A percentile compares a stretch with the other conserved stretches of the same genome.
These are phyloP conservation scores for Komagataella populi DNA, from an alignment of 805 yeast genomes.

Conservation along the genomic window DNA sequence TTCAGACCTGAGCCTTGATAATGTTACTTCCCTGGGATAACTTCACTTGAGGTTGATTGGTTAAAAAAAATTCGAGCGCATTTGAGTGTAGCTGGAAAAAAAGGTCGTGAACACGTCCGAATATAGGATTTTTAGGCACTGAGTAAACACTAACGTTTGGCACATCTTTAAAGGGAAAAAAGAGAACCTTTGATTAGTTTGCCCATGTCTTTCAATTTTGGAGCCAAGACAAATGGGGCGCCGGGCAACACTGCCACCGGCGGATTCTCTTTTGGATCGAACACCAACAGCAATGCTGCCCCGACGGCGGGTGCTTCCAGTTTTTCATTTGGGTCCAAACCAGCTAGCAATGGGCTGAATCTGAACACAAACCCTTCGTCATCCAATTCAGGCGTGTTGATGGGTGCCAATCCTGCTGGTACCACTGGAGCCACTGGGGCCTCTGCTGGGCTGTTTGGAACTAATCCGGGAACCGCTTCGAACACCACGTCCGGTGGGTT, in stretches of 20 bases:
- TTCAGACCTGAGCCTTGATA: neutral
- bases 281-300: slow-evolving; percentile 3
- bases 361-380: slow-evolving; percentile 1
- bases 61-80: neutral
- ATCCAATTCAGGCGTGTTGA: slow-evolving; percentile 1
- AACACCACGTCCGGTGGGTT: slow-evolving; percentile 8
- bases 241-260: neutral
- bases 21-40: neutral
- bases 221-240: neutral
- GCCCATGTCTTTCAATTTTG: neutral
- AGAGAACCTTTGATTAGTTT: neutral
- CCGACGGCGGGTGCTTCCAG: slow-evolving; percentile 2
- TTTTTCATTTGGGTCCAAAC: slow-evolving; percentile 1
- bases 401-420: slow-evolving; percentile 4
- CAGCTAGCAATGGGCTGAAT: neutral
- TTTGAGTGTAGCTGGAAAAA: neutral
- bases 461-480: slow-evolving; percentile 7
- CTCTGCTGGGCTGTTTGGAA: slow-evolving; percentile 8
- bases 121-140: neutral
- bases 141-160: neutral
- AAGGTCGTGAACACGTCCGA: neutral
- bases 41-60: neutral
- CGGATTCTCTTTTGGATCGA: slow-evolving; percentile 7
- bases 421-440: slow-evolving; percentile 1
- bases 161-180: neutral